Percentiles rank a stretch among this genome's conserved stretches.
Evolutionary conservation across 768 basidiomycete genomes (phyloP).

Genomic region (Lactifluus piperatus): DNA sequence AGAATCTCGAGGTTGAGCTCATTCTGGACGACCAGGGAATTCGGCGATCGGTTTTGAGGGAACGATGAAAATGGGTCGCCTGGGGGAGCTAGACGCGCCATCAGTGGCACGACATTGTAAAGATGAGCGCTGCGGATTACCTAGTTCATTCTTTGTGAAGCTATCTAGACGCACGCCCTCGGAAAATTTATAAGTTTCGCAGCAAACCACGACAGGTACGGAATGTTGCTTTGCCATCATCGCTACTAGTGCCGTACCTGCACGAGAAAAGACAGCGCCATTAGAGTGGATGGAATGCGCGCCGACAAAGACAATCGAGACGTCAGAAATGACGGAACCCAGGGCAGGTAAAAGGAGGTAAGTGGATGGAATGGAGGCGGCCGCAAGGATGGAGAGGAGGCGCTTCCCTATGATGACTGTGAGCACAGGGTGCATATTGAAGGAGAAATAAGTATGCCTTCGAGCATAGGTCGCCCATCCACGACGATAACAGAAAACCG

Average conservation of each 20-base stretch:
- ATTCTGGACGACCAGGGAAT: conserved; percentile 24
- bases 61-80: conserved; percentile 29
- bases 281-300: conserved; percentile 94
- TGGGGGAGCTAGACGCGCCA: conserved; percentile 23
- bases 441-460: conserved; percentile 43
- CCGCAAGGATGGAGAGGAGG: conserved; percentile 60
- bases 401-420: conserved; percentile 54
- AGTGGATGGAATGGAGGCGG: conserved; percentile 70
- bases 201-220: conserved; percentile 92
- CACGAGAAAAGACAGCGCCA: conserved; percentile 87
- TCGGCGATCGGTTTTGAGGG: conserved; percentile 28
- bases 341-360: conserved; percentile 88
- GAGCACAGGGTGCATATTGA: background rate
- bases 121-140: conserved; percentile 33
- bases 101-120: background rate
- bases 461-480: conserved; percentile 89
- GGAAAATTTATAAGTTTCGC: conserved; percentile 98
- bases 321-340: conserved; percentile 69
- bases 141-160: conserved; percentile 93
- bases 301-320: conserved; percentile 80
- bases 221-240: conserved; percentile 90
- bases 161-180: conserved; percentile 89
- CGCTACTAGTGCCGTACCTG: conserved; percentile 91
- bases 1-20: conserved; percentile 61
- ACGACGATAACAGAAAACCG: conserved; percentile 86